A percentile compares a stretch with the other conserved stretches of the same genome.
phyloP scores from a whole-genome alignment of 2,329 filamentous ascomycete genomes.

The Colletotrichum truncatum region DNA sequence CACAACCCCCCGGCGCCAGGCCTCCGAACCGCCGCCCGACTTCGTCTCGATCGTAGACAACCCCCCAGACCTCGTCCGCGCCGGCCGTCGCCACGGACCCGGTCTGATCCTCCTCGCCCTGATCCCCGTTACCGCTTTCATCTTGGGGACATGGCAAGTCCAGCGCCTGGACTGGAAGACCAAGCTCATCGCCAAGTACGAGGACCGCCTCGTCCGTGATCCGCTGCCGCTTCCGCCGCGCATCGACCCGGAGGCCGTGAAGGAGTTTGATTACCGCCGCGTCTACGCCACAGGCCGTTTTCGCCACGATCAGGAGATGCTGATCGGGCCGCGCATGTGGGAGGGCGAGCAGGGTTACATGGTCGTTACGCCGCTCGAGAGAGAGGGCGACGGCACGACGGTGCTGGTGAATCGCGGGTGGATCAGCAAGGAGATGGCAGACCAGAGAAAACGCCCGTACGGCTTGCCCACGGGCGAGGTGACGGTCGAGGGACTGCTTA shows the following conservation, averaged over 20 bases:
- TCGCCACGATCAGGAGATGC: slow-evolving; percentile 93
- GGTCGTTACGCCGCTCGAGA: slow-evolving; percentile 90
- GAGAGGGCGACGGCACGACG: slow-evolving; percentile 68
- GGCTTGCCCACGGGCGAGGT: slow-evolving; percentile 77
- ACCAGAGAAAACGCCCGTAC: slow-evolving; percentile 71
- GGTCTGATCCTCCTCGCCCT: slow-evolving; percentile 84
- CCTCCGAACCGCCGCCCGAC: slow-evolving; percentile 53
- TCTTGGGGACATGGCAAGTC: slow-evolving; percentile 94
- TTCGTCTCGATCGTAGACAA: slow-evolving; percentile 91
- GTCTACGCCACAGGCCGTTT: slow-evolving; percentile 79
- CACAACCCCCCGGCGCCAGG: slow-evolving; percentile 29
- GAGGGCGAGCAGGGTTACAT: slow-evolving; percentile 92
- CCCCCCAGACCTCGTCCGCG: slow-evolving; percentile 81
- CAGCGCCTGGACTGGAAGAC: slow-evolving; percentile 94
- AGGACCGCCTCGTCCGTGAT: slow-evolving; percentile 87
- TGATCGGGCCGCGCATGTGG: slow-evolving; percentile 88
- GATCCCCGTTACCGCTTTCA: slow-evolving; percentile 91
- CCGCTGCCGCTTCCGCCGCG: slow-evolving; percentile 87
- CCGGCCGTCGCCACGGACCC: slow-evolving; percentile 77
- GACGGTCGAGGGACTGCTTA: slow-evolving; percentile 82
- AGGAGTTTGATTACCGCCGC: slow-evolving; percentile 91
- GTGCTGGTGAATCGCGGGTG: slow-evolving; percentile 92
- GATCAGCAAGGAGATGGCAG: slow-evolving; percentile 80
- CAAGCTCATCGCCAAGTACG: slow-evolving; percentile 87
- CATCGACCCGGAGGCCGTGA: slow-evolving; percentile 82